These are phyloP conservation scores for Russula foetens DNA, from an alignment of 768 basidiomycete genomes.

Conservation along the genomic window DNA sequence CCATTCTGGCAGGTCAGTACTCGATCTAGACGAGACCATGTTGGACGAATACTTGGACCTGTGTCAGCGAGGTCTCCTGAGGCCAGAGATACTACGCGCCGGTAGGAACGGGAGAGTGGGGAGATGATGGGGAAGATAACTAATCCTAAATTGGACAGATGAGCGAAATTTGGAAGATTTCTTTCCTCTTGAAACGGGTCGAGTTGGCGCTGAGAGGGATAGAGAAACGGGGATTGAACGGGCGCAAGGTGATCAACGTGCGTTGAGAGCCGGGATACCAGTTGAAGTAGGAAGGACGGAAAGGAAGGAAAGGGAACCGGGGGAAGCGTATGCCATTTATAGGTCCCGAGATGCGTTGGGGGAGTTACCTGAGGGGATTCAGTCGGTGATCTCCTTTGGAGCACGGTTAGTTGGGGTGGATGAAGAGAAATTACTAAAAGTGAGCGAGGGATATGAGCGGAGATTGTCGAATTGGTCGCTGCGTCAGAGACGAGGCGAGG, in stretches of 20 bases:
- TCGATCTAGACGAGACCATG: conserved; percentile 6
- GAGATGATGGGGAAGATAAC: not conserved
- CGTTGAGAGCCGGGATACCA: conserved; percentile 5
- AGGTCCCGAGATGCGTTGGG: conserved; percentile 62
- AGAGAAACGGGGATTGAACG: not conserved
- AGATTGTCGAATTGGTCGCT: conserved; percentile 46
- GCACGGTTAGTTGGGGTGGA: conserved; percentile 49
- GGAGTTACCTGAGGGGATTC: conserved; percentile 42
- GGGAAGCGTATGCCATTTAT: conserved; percentile 56
- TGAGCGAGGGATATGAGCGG: conserved; percentile 62
- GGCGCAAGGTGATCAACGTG: not conserved
- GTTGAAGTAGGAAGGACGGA: conserved; percentile 8
- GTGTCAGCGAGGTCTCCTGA: conserved; percentile 5
- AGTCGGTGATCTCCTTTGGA: conserved; percentile 41
- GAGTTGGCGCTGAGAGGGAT: not conserved
- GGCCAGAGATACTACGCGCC: conserved; percentile 1
- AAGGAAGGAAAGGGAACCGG: conserved; percentile 36
- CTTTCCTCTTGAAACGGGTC: conserved; percentile 11
- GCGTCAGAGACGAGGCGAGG: conserved; percentile 12
- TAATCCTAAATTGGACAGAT: conserved; percentile 6
- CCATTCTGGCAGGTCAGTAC: conserved; percentile 1
- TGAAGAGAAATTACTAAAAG: conserved; percentile 40
- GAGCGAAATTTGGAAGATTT: conserved; percentile 30
- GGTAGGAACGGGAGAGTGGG: not conserved
- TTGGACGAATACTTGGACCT: conserved; percentile 16